Evolutionary conservation across 257 asterid species (phyloP).

Genomic region (Penstemon newberryi): DNA sequence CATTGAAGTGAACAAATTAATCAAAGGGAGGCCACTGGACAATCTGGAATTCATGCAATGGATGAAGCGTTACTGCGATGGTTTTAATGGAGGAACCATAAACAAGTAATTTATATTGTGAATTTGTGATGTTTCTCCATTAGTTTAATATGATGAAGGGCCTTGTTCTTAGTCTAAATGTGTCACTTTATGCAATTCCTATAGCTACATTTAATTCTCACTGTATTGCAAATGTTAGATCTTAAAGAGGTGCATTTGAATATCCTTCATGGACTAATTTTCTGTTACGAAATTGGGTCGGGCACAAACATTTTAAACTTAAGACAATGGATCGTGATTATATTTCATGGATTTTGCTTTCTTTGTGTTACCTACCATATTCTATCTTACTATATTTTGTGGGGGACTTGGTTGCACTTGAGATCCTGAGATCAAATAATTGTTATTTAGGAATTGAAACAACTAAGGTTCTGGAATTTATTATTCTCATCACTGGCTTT

Average conservation of each 20-base stretch:
- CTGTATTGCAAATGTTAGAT: background rate
- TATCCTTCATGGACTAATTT: background rate
- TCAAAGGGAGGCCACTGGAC: constrained; percentile 87
- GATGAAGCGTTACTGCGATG: constrained; percentile 88
- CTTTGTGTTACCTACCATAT: background rate
- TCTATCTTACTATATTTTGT: background rate
- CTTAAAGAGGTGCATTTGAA: background rate
- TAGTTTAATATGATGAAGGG: constrained; percentile 1
- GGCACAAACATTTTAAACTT: background rate
- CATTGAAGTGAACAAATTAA: constrained; percentile 84
- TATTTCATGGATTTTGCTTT: background rate
- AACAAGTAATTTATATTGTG: constrained; percentile 37
- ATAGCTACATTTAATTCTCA: background rate
- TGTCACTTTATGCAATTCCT: background rate
- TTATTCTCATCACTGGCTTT: background rate
- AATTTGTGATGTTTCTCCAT: background rate
- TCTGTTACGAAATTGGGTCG: background rate
- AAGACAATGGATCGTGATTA: background rate
- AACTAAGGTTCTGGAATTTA: background rate
- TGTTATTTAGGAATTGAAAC: background rate
- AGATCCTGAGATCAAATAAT: background rate
- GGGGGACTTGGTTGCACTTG: background rate
- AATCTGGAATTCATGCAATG: constrained; percentile 94
- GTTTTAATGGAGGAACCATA: constrained; percentile 53
- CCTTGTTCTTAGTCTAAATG: background rate